Evolutionary conservation across 148 eudicot species (phyloP), one percentile per base, ranked within the genome.

Genomic region (Rhododendron molle): DNA sequence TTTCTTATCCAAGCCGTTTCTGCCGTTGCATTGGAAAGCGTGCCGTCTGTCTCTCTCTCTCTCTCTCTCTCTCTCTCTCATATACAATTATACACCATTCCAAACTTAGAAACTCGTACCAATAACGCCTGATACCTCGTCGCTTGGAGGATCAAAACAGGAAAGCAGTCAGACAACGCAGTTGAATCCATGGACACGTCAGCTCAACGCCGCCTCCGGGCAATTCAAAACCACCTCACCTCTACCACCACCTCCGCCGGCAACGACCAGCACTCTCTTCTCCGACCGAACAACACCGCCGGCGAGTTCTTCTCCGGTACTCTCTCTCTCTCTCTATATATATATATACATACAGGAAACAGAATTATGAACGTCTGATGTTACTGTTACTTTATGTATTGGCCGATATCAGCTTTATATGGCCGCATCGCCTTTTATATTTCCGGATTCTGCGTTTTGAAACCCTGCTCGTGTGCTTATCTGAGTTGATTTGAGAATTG

Each of bases 281-380:
- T 95, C 79, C 80, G 47, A 7, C 46, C 76, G 15, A 90, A 78
- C 86, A 81, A 76, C 28, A 90, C 98, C 82, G 92, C 95, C 80
- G 95, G 92, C 77, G 96, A 95, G 88, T 95, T 89, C 82, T 87
- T 85, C 65, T 78, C 76, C 36, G 94, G 98, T 95, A 85, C 69
- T 34, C 50, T 54, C 40, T 20, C 44, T 40, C 44, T 40, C 44
- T 54, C 78, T 88, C 52, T 34, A 1, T 71, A 16, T 79, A 20
- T 12, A 10, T 26, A 4, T 36, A 69, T 26, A 7, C 28, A 0
- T 69, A 26, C 44, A 52, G 15, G 16, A 54, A 4, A 16, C 60
- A 20, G 60, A 16, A 18, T 4, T 54, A 16, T 16, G 23, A 16
- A 54, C 60, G 23, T 54, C 20, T 16, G 60, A 18, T 54, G 56